Conservation (phyloP, 1,139 yeast genomes). For the Yamadazyma friedrichii region DNA sequence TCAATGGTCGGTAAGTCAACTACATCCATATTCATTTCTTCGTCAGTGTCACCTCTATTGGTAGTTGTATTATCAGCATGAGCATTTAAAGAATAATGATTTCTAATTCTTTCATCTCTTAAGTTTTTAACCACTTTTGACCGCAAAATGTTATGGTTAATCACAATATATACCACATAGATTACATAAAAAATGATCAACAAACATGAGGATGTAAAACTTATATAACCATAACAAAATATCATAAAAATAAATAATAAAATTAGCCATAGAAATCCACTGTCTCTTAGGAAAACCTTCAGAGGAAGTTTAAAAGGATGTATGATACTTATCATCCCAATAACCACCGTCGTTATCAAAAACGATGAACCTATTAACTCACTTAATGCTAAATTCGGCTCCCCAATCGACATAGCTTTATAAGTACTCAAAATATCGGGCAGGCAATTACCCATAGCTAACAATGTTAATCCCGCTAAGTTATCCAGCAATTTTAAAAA, state of each 20-base stretch:
- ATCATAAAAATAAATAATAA: conserved; percentile 39
- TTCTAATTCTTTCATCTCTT: conserved; percentile 31
- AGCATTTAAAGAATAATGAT: conserved; percentile 15
- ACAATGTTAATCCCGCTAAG: conserved; percentile 79
- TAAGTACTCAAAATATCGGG: conserved; percentile 88
- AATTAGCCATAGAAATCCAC: conserved; percentile 50
- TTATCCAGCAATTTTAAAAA: conserved; percentile 67
- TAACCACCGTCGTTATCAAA: conserved; percentile 71
- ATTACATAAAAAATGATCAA: conserved; percentile 50
- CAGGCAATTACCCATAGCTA: conserved; percentile 90
- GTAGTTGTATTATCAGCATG: conserved; percentile 4
- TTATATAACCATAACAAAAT: conserved; percentile 45
- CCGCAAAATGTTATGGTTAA: conserved; percentile 27
- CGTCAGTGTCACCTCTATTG: conserved; percentile 1
- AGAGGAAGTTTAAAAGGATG: conserved; percentile 62
- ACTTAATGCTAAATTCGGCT: conserved; percentile 79
- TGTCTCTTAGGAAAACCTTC: conserved; percentile 54
- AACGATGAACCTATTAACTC: conserved; percentile 85
- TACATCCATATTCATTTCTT: neutral
- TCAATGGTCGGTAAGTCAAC: conserved; percentile 34
- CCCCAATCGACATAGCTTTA: conserved; percentile 68
- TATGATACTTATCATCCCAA: conserved; percentile 71
- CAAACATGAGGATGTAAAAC: conserved; percentile 42
- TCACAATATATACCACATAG: conserved; percentile 51
- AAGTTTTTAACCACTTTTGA: conserved; percentile 18